Evolutionary conservation across 1,284 basidiomycete genomes (phyloP), one percentile per base, ranked within the genome.

Genomic region (Ceratorhiza oryzae-sativae): DNA sequence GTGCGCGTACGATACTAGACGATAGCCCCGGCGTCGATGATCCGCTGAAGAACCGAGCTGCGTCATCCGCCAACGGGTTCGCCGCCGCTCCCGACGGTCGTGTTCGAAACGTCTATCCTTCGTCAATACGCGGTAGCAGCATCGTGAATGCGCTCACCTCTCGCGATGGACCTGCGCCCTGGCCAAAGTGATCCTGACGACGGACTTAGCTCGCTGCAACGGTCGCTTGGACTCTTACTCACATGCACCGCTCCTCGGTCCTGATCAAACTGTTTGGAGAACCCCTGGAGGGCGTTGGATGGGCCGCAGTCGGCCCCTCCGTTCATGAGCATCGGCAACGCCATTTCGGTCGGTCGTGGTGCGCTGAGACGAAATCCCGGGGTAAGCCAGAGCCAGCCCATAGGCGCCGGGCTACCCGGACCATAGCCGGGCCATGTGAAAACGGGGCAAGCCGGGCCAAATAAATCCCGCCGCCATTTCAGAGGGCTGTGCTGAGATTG

Each of bases 171-270:
- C 86, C 86, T 51, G 86, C 84, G 65, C 83, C 82, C 60, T 83
- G 78, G 63, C 84, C 84, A 78, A 90, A 88, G 73, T 87, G 84
- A 78, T 92, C 90, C 90, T 92, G n/a, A 10, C 42, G 10, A 77
- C 18, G 20, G 27, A 27, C 18, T 23, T 41, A 3, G 23, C 42
- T 32, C 25, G 46, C 36, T 2, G 3, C 48, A 20, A n/a, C 13
- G 30, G n/a, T n/a, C 25, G 71, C 75, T 46, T 72, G 30, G 41
- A 75, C 80, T 49, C 72, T 30, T 41, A 75, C 80, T 23, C 48
- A 92, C 92, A 83, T 93, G 91, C 79, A 92, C 90, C 9, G 87
- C 79, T 20, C 91, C 92, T 77, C 91, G 84, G 79, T 94, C 92
- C 67, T 86, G 85, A 75, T 92, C 90, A 76, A 93, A 89, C 61